Evolutionary conservation across 306 rosid species (phyloP).

Genomic region (Alnus rubra): DNA sequence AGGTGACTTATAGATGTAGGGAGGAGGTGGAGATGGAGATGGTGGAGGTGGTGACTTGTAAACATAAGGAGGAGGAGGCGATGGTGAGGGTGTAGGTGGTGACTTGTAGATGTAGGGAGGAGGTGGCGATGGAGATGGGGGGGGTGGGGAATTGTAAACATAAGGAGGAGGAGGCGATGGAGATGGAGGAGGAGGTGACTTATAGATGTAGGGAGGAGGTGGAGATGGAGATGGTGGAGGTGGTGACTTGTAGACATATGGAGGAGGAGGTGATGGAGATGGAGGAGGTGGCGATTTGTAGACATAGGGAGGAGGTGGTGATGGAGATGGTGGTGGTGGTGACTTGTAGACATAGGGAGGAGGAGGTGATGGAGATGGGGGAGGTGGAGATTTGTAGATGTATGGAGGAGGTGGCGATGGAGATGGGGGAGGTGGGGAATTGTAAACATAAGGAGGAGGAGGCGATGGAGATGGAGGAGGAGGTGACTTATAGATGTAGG

Average conservation of each 20-base stretch:
- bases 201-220: background rate
- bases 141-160: background rate
- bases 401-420: background rate
- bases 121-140: background rate
- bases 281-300: background rate
- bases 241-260: background rate
- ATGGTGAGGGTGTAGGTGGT: background rate
- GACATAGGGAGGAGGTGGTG: background rate
- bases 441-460: background rate
- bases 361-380: background rate
- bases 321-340: background rate
- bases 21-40: background rate
- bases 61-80: background rate
- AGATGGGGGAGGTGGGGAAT: background rate
- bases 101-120: background rate
- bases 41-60: background rate
- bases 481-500: background rate
- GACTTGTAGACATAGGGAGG: background rate
- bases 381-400: background rate
- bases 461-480: background rate
- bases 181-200: background rate
- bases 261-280: background rate
- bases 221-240: background rate
- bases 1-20: background rate
- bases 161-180: background rate